Evolutionary conservation across 2,329 filamentous ascomycete genomes (phyloP).

Genomic region (Aphanoascus verrucosus): DNA sequence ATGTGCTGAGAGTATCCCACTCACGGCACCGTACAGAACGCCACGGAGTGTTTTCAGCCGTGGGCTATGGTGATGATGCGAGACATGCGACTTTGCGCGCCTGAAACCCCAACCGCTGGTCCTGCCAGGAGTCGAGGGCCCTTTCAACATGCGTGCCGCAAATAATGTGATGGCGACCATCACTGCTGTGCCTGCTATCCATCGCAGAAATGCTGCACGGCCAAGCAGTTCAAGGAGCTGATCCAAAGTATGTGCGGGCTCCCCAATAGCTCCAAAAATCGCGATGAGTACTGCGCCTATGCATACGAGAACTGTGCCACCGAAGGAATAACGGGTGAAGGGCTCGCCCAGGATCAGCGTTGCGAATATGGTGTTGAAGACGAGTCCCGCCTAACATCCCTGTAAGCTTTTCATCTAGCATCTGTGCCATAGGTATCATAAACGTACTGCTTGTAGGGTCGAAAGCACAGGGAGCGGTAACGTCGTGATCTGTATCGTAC

Average conservation of each 20-base stretch:
- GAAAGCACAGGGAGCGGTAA: conserved; percentile 88
- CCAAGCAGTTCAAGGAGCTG: conserved; percentile 69
- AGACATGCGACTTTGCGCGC: conserved; percentile 23
- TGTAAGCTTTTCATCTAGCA: conserved; percentile 5
- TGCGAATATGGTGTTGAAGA: conserved; percentile 98
- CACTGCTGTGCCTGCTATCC: conserved; percentile 73
- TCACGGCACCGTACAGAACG: conserved; percentile 78
- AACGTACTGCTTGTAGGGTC: conserved; percentile 67
- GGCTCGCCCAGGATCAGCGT: conserved; percentile 85
- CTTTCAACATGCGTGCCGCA: conserved; percentile 40
- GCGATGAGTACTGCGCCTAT: conserved; percentile 83
- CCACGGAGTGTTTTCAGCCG: conserved; percentile 67
- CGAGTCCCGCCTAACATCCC: conserved; percentile 63
- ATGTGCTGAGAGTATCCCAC: conserved; percentile 88
- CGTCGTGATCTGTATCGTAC: conserved; percentile 94
- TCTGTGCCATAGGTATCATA: neutral
- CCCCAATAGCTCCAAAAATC: conserved; percentile 84
- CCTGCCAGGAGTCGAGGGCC: conserved; percentile 25
- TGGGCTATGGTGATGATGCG: conserved; percentile 39
- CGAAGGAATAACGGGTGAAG: conserved; percentile 86
- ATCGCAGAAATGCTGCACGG: conserved; percentile 66
- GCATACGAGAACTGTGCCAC: conserved; percentile 80
- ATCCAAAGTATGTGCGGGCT: conserved; percentile 76
- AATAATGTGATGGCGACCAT: conserved; percentile 60
- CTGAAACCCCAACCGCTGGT: conserved; percentile 21